phyloP scores from a whole-genome alignment of 768 basidiomycete genomes.

The Chlorophyllum brunneum region DNA sequence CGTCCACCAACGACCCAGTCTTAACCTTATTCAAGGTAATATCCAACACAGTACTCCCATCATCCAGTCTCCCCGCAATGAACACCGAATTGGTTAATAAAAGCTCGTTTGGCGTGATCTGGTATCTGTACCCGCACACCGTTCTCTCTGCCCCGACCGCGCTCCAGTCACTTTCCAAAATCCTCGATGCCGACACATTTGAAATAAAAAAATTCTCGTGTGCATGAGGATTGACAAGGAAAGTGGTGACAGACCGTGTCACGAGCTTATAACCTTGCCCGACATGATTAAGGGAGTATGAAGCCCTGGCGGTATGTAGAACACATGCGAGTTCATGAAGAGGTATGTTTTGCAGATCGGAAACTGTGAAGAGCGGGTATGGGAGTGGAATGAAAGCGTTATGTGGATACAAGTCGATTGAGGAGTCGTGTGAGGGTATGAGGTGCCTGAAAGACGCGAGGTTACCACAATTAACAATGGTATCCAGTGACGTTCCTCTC shows the following conservation, averaged over 20 bases:
- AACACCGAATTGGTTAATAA: conserved; percentile 33
- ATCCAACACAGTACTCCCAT: conserved; percentile 38
- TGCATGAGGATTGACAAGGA: conserved; percentile 31
- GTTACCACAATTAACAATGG: conserved; percentile 32
- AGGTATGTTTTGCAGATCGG: conserved; percentile 26
- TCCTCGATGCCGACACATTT: conserved; percentile 38
- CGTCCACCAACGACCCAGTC: conserved; percentile 26
- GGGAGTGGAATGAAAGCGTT: conserved; percentile 38
- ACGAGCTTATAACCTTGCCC: conserved; percentile 25
- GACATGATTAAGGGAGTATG: conserved; percentile 26
- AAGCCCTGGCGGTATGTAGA: conserved; percentile 17
- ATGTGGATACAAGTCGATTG: conserved; percentile 28
- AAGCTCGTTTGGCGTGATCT: conserved; percentile 30
- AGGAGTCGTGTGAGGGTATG: conserved; percentile 18
- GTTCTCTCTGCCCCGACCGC: conserved; percentile 29
- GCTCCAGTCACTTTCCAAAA: conserved; percentile 37
- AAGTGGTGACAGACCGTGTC: conserved; percentile 21
- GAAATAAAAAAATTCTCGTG: conserved; percentile 34
- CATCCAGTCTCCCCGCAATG: conserved; percentile 34
- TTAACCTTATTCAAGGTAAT: conserved; percentile 27
- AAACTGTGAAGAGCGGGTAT: conserved; percentile 34
- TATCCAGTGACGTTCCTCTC: conserved; percentile 24
- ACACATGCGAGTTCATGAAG: conserved; percentile 24
- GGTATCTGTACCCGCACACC: conserved; percentile 36
- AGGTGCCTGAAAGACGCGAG: conserved; percentile 33